Conservation (phyloP, 345 rosid species). For the Odontarrhena argentea region DNA sequence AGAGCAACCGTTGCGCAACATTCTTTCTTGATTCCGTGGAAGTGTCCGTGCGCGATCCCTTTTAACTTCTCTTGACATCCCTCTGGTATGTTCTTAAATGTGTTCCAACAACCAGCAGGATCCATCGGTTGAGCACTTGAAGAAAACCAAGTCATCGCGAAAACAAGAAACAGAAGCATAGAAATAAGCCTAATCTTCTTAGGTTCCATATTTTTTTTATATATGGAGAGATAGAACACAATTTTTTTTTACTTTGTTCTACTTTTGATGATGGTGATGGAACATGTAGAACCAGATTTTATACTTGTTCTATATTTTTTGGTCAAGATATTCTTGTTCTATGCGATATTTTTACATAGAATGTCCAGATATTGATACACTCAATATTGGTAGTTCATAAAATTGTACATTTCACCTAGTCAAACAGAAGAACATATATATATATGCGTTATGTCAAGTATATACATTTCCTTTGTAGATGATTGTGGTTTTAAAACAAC, state of each 20-base stretch:
- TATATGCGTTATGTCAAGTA: no score
- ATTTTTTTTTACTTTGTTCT: background rate
- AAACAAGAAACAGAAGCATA: background rate
- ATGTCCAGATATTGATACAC: no score
- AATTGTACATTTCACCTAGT: no score
- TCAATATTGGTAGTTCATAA: no score
- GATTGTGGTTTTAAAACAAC: no score
- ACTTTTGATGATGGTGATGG: background rate
- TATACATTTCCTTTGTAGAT: no score
- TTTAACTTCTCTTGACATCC: background rate
- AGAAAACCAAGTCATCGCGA: background rate
- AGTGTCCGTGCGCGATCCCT: background rate
- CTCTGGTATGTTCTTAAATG: background rate
- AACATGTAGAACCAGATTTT: no score
- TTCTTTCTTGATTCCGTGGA: constrained; percentile 14
- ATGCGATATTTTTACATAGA: no score
- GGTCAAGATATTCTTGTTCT: no score
- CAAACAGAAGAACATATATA: no score
- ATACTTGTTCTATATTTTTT: no score
- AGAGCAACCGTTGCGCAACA: background rate
- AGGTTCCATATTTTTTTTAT: background rate
- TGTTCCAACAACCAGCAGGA: background rate
- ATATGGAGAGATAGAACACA: no score
- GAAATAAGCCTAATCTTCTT: background rate
- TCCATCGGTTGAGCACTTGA: constrained; percentile 12